Evolutionary conservation across 768 basidiomycete genomes (phyloP).

Genomic region (Peribolospora kevripleyi): DNA sequence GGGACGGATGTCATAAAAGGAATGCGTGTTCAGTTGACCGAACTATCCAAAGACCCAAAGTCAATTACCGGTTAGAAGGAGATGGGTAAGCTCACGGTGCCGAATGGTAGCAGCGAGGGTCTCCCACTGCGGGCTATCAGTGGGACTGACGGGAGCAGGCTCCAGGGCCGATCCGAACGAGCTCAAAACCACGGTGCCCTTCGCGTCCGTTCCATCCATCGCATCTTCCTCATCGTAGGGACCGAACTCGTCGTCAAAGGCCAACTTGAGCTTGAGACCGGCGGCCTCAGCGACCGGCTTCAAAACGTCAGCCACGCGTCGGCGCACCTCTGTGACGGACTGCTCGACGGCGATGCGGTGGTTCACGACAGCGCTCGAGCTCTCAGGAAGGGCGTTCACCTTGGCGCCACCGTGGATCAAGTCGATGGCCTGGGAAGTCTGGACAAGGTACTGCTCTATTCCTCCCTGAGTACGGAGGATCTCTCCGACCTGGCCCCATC

Average conservation of each 20-base stretch:
- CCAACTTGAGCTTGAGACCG: conserved; percentile 5
- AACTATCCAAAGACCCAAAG: not conserved
- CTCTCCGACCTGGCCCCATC: conserved; percentile 26
- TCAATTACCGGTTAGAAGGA: not conserved
- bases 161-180: not conserved
- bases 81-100: not conserved
- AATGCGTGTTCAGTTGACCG: not conserved
- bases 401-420: conserved; percentile 21
- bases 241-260: not conserved
- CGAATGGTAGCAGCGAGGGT: conserved; percentile 3
- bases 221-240: not conserved
- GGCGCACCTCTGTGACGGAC: conserved; percentile 1
- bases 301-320: conserved; percentile 3
- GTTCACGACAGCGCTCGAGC: conserved; percentile 1
- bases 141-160: conserved; percentile 8
- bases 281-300: not conserved
- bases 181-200: conserved; percentile 1
- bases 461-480: conserved; percentile 13
- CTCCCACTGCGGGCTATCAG: conserved; percentile 1
- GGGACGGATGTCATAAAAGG: not conserved
- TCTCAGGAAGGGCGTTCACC: conserved; percentile 11
- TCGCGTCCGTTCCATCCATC: not conserved
- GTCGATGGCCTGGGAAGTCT: conserved; percentile 58
- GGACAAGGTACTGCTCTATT: conserved; percentile 19
- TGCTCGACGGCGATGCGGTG: conserved; percentile 10